Conservation (phyloP, 495 filamentous ascomycete species). For the Podospora tetraspora region DNA sequence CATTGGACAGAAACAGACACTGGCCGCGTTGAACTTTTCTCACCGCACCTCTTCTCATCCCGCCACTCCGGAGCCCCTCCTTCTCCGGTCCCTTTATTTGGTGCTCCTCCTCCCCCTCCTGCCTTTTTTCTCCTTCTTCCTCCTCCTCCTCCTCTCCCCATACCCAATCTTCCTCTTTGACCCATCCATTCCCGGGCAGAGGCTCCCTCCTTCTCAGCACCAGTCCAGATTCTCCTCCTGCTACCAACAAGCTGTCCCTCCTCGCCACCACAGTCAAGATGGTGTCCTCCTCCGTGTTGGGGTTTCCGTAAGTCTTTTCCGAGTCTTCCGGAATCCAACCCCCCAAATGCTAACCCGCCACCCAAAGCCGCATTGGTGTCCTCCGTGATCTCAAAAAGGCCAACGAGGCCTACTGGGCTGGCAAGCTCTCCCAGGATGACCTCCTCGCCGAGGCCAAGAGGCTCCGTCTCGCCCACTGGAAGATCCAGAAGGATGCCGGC, state of each 20-base stretch:
- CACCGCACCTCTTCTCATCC: slow-evolving; percentile 6
- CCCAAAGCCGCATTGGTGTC: slow-evolving; percentile 73
- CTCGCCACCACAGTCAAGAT: slow-evolving; percentile 46
- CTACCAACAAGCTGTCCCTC: slow-evolving; percentile 7
- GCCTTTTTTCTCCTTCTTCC: neutral
- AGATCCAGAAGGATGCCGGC: slow-evolving; percentile 96
- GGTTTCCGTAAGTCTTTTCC: slow-evolving; percentile 31
- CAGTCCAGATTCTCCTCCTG: neutral
- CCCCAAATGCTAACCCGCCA: slow-evolving; percentile 25
- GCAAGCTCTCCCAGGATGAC: slow-evolving; percentile 81
- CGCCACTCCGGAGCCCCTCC: slow-evolving; percentile 14
- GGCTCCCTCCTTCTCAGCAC: neutral
- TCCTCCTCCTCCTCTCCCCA: neutral
- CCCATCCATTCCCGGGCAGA: neutral
- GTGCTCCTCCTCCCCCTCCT: neutral
- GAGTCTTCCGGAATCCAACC: slow-evolving; percentile 20
- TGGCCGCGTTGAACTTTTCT: neutral
- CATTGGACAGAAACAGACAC: neutral
- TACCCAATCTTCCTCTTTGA: neutral
- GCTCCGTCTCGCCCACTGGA: slow-evolving; percentile 94
- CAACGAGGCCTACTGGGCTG: slow-evolving; percentile 94
- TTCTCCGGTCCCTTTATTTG: slow-evolving; percentile 1
- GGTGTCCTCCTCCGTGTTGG: slow-evolving; percentile 61
- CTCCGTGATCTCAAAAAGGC: slow-evolving; percentile 99
- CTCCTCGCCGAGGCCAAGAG: slow-evolving; percentile 92